phyloP scores from a whole-genome alignment of 2,329 filamentous ascomycete species.

The Aspergillus felis region DNA sequence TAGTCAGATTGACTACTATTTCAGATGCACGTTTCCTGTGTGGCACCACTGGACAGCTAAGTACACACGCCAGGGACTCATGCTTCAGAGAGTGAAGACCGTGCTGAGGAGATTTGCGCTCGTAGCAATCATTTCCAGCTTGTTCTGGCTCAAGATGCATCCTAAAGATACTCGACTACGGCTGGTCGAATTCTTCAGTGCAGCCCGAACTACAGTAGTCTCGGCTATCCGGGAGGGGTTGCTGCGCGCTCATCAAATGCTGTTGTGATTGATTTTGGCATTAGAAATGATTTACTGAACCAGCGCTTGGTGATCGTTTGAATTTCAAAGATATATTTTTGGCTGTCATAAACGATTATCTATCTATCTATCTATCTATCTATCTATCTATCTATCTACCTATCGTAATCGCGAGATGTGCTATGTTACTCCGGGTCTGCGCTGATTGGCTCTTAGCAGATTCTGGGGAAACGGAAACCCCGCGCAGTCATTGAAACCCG shows the following conservation, averaged over 20 bases:
- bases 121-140: constrained; percentile 12
- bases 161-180: constrained; percentile 2
- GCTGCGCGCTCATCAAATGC: not conserved
- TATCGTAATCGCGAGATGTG: not conserved
- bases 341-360: not conserved
- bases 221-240: constrained; percentile 2
- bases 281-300: not conserved
- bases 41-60: constrained; percentile 53
- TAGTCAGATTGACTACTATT: constrained; percentile 49
- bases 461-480: constrained; percentile 33
- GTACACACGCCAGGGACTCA: constrained; percentile 48
- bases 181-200: constrained; percentile 7
- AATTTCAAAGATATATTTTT: not conserved
- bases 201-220: constrained; percentile 11
- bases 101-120: constrained; percentile 18
- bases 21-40: constrained; percentile 50
- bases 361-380: too few relatives aligned
- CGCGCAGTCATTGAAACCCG: constrained; percentile 11
- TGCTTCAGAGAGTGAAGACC: constrained; percentile 23
- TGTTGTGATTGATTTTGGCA: not conserved
- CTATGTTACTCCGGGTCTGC: not conserved
- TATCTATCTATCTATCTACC: not conserved
- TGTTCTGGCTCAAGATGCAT: constrained; percentile 9
- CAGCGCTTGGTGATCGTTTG: not conserved
- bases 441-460: constrained; percentile 20